A percentile compares a stretch with the other conserved stretches of the same genome.
phyloP scores from a whole-genome alignment of 164 flowering plant species.

The Kalanchoe fedtschenkoi region DNA sequence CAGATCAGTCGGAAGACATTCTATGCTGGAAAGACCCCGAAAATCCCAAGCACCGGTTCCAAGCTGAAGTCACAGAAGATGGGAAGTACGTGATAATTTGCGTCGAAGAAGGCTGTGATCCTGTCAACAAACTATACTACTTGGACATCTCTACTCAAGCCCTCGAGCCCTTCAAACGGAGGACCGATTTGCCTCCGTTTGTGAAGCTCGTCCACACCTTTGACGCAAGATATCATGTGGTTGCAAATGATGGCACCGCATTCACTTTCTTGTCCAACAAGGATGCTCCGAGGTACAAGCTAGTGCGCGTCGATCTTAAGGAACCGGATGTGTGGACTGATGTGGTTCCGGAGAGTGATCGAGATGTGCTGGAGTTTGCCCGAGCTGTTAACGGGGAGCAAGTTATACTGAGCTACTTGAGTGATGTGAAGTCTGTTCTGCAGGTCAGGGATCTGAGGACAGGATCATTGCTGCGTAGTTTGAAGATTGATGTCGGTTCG shows the following conservation, averaged over 20 bases:
- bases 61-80: slow-evolving; percentile 60
- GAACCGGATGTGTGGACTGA: slow-evolving; percentile 68
- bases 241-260: slow-evolving; percentile 74
- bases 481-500: slow-evolving; percentile 82
- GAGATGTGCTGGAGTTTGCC: slow-evolving; percentile 78
- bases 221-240: slow-evolving; percentile 55
- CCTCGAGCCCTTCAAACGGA: slow-evolving; percentile 45
- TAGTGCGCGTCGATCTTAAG: slow-evolving; percentile 68
- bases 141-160: slow-evolving; percentile 64
- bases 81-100: slow-evolving; percentile 78
- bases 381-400: slow-evolving; percentile 57
- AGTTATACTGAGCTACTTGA: slow-evolving; percentile 74
- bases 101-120: slow-evolving; percentile 60
- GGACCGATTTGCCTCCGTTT: slow-evolving; percentile 58
- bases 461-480: slow-evolving; percentile 55
- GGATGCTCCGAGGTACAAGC: slow-evolving; percentile 85
- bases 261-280: slow-evolving; percentile 87
- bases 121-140: slow-evolving; percentile 84
- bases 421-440: slow-evolving; percentile 77
- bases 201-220: slow-evolving; percentile 65
- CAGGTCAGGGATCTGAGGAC: slow-evolving; percentile 81
- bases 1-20: slow-evolving; percentile 83
- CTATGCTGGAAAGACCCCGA: slow-evolving; percentile 85
- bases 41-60: slow-evolving; percentile 51
- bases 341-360: slow-evolving; percentile 61